Evolutionary conservation across 257 asterid genomes (phyloP), one percentile per base, ranked within the genome.

Genomic region (Solanum etuberosum): DNA sequence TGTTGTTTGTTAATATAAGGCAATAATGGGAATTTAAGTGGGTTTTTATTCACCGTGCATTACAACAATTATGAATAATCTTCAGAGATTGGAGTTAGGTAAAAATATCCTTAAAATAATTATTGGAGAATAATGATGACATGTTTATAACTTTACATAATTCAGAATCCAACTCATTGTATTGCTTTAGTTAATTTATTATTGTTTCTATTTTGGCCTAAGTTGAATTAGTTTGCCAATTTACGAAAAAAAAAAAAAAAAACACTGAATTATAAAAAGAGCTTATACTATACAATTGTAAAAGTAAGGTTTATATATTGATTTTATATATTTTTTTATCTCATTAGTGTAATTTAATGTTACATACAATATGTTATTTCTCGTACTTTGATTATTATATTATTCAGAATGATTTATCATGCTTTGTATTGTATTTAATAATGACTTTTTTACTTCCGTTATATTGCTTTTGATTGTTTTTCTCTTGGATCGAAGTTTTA

Each of bases 121-220:
- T 35, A 35, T 72, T 72, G 48, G 46, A 72, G 18, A 20, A 35
- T 72, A 9, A 72, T 72, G 81, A 72, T 72, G 81, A 5, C 81
- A 72, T 72, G 46, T 34, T 63, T 71, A 21, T 72, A 72, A 72
- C 77, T 70, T 31, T 70, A 35, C 43, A 72, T 72, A 34, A 61
- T 61, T 70, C 11, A 40, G 8, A 68, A 29, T 68, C 40, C 40
- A 29, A 68, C 40, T 68, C 76, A 68, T 31, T 71, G 80, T 34
- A 18, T 71, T 71, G 15, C 48, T 20, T 72, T 71, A 20, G 78
- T 34, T 71, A 9, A 14, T 71, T 18, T 71, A 5, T 32, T 18
- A 72, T 14, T 34, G 81, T 71, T 71, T 71, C 16, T 32, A 18
- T 32, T 71, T 71, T 71, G 14, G 4, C 43, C 15, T 27, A 7